phyloP scores from a whole-genome alignment of 495 filamentous ascomycete genomes.

The Penicillium malachiteum region DNA sequence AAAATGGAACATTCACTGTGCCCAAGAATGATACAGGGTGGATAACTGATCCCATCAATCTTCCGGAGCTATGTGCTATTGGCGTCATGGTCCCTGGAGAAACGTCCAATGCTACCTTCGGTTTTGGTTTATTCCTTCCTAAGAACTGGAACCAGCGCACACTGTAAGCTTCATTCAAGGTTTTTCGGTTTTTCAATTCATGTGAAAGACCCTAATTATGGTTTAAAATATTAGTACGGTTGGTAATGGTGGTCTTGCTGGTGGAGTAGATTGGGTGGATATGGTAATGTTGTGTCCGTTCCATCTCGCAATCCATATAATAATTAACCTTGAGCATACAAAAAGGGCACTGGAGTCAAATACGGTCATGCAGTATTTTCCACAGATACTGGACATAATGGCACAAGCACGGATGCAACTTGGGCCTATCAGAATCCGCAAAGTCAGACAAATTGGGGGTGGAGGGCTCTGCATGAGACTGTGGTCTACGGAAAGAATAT shows the following conservation, averaged over 20 bases:
- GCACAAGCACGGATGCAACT: slow-evolving; percentile 28
- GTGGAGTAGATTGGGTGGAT: neutral
- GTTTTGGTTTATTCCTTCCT: neutral
- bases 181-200: neutral
- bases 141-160: neutral
- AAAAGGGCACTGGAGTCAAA: slow-evolving; percentile 33
- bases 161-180: neutral
- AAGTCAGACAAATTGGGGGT: slow-evolving; percentile 25
- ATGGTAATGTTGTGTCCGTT: neutral
- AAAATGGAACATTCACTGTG: neutral
- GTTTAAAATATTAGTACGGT: neutral
- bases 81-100: neutral
- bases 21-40: neutral
- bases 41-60: neutral
- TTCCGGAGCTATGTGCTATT: neutral
- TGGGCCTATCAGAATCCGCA: slow-evolving; percentile 49
- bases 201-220: neutral
- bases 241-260: neutral
- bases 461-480: neutral
- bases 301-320: neutral
- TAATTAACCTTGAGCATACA: neutral
- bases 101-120: neutral
- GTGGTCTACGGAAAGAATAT: neutral
- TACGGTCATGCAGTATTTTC: slow-evolving; percentile 54
- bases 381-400: slow-evolving; percentile 57